Evolutionary conservation across 2,329 filamentous ascomycete species (phyloP), one percentile per base, ranked within the genome.

Genomic region (Chaetomium olivaceum): DNA sequence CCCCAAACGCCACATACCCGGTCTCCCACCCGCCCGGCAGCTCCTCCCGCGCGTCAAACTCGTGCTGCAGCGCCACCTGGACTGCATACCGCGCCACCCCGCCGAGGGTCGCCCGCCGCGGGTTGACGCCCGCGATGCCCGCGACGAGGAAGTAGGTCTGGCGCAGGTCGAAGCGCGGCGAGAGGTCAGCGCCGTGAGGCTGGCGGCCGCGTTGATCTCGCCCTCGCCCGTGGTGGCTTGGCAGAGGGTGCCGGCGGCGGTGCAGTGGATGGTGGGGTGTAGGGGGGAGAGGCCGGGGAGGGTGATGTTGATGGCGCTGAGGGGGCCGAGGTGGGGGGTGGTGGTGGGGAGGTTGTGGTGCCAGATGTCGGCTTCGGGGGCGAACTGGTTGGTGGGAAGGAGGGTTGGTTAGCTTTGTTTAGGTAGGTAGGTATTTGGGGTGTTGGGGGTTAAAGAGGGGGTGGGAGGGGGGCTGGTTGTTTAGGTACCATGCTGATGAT

Each of bases 191-290:
- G 48, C 48, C 7, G 48, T 25, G 48, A 25, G 3, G n/a, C 2
- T 11, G 11, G 48, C 21, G n/a, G 48, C 48, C 8, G 48, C 48
- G n/a, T 50, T 50, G 21, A 50, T 50, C 48, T 50, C 21, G 48
- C n/a, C n/a, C 12, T 50, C 48, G 48, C 48, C 48, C 8, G 48
- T 50, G 48, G 48, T 50, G 48, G 23, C n/a, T 2, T 50, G 48
- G 48, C 48, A 50, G 48, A 50, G 23, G 21, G 3, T 7, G n/a
- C 21, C 3, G 4, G n/a, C 4, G 48, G 78, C 76, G 0, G 85
- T 88, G 76, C 90, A 93, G 74, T 88, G 85, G 0, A 87, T 82
- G n/a, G 84, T 77, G 0, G 88, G 88, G 73, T 84, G 91, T 1
- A 89, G 76, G 71, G 88, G 86, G 0, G 87, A 90, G 14, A 90